These are phyloP conservation scores for Gossypium schwendimanii DNA, from an alignment of 441 rosid genomes.

Conservation along the genomic window DNA sequence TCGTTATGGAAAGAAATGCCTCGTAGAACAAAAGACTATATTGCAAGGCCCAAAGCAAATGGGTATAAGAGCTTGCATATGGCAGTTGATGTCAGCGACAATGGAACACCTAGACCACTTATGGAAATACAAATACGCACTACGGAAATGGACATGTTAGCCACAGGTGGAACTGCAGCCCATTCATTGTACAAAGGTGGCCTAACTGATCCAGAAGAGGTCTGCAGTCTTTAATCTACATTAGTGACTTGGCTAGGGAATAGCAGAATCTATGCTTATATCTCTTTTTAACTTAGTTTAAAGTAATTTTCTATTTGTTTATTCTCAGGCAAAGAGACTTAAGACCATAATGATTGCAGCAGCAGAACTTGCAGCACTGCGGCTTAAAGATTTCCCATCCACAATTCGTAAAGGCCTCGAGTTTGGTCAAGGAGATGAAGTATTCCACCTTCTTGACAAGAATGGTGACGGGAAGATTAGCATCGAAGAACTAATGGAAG, in stretches of 20 bases:
- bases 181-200: constrained; percentile 88
- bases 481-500: constrained; percentile 86
- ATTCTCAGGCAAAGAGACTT: constrained; percentile 66
- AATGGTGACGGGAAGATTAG: constrained; percentile 95
- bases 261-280: neutral
- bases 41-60: constrained; percentile 69
- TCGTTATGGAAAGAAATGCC: constrained; percentile 82
- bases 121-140: constrained; percentile 96
- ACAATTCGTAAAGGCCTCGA: constrained; percentile 37
- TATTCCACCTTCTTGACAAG: constrained; percentile 74
- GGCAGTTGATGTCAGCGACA: constrained; percentile 85
- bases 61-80: constrained; percentile 88
- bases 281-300: neutral
- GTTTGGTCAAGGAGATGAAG: constrained; percentile 54
- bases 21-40: constrained; percentile 78
- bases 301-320: constrained; percentile 10
- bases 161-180: constrained; percentile 82
- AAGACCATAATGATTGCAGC: constrained; percentile 97
- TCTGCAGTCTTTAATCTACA: constrained; percentile 15
- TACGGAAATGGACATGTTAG: constrained; percentile 69
- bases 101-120: constrained; percentile 50
- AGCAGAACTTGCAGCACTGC: constrained; percentile 84
- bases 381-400: constrained; percentile 74
- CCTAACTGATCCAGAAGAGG: constrained; percentile 87
- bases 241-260: neutral